These are phyloP conservation scores for Naganishia vishniacii DNA, from an alignment of 768 basidiomycete genomes.

Conservation along the genomic window DNA sequence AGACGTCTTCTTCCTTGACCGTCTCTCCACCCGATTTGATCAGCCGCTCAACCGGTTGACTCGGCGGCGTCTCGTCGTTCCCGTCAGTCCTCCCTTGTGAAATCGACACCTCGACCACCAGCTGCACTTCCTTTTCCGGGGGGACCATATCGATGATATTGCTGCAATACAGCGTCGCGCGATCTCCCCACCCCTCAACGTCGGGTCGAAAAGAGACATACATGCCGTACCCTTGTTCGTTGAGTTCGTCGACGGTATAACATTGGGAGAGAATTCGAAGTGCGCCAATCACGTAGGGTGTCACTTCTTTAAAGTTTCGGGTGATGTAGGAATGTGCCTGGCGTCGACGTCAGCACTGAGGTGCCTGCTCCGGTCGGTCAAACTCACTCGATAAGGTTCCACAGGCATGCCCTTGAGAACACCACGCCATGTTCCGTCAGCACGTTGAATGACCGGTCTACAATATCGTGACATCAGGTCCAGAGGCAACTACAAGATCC, in stretches of 20 bases:
- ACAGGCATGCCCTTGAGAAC: slow-evolving; percentile 66
- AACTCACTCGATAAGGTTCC: slow-evolving; percentile 55
- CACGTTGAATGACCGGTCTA: slow-evolving; percentile 66
- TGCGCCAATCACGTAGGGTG: slow-evolving; percentile 66
- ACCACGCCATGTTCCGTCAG: slow-evolving; percentile 71
- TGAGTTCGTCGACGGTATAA: slow-evolving; percentile 48
- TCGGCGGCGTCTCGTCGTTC: not conserved
- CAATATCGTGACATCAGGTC: not conserved
- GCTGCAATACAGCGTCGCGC: slow-evolving; percentile 65
- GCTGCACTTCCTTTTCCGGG: slow-evolving; percentile 15
- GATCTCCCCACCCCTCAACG: slow-evolving; percentile 76
- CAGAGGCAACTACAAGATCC: no score
- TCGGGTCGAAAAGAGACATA: slow-evolving; percentile 82
- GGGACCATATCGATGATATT: slow-evolving; percentile 57
- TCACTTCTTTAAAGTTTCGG: slow-evolving; percentile 70
- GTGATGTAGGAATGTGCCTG: slow-evolving; percentile 78
- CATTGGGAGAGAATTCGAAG: slow-evolving; percentile 49
- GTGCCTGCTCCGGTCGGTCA: not conserved
- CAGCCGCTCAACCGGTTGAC: not conserved
- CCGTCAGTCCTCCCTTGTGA: not conserved
- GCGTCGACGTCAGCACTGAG: not conserved
- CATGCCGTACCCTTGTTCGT: slow-evolving; percentile 63
- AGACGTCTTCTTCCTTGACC: not conserved
- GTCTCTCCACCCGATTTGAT: slow-evolving; percentile 21
- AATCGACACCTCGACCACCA: not conserved